These are phyloP conservation scores for Aspergillus sergii DNA, from an alignment of 2,329 filamentous ascomycete genomes.

Conservation along the genomic window DNA sequence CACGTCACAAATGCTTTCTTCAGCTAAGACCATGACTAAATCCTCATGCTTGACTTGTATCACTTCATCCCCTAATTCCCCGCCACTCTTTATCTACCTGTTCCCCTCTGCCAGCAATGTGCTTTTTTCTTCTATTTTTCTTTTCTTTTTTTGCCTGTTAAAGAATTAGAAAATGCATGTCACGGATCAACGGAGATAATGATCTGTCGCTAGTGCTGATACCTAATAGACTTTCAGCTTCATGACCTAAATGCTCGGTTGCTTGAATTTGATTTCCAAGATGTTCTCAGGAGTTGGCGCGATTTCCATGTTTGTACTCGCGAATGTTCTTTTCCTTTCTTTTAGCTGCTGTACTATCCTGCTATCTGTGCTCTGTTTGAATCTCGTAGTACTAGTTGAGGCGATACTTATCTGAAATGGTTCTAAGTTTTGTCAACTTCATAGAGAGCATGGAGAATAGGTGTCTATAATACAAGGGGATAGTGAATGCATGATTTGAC, in stretches of 20 bases:
- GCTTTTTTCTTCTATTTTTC: constrained; percentile 4
- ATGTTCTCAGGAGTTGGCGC: background rate
- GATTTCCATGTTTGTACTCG: background rate
- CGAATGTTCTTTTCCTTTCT: background rate
- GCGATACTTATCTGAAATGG: background rate
- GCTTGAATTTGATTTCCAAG: constrained; percentile 13
- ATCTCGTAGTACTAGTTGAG: background rate
- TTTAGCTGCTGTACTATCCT: constrained; percentile 1
- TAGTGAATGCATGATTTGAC: background rate
- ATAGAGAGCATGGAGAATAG: background rate
- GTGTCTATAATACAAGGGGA: background rate
- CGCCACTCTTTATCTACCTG: background rate
- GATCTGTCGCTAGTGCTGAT: constrained; percentile 32
- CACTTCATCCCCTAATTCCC: background rate
- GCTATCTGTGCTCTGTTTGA: background rate
- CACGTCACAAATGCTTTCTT: background rate
- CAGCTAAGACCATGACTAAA: background rate
- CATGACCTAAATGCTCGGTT: constrained; percentile 24
- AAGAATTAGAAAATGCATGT: constrained; percentile 31
- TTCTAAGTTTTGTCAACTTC: background rate
- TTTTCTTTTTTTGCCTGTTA: constrained; percentile 6
- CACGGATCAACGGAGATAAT: constrained; percentile 29
- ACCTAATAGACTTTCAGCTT: constrained; percentile 34
- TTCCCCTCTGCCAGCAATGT: background rate
- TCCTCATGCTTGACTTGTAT: background rate